Conservation (phyloP, 768 basidiomycete species). For the Boletus coccyginus region DNA sequence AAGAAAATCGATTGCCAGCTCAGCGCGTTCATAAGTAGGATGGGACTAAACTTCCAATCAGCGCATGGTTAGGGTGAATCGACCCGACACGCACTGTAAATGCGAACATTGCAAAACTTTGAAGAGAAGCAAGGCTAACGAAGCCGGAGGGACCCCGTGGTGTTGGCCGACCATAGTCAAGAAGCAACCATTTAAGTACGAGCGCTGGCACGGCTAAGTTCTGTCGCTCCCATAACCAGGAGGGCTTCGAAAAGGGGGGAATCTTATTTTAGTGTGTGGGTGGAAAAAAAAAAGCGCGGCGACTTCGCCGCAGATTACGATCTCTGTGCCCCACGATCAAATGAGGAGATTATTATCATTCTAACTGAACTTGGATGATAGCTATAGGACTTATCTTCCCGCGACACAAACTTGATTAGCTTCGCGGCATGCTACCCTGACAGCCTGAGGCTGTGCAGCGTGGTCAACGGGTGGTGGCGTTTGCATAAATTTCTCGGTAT, state of each 20-base stretch:
- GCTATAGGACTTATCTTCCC: background rate
- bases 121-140: background rate
- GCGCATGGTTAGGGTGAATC: background rate
- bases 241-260: constrained; percentile 8
- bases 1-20: constrained; percentile 36
- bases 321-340: constrained; percentile 4
- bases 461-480: background rate
- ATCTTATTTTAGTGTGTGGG: constrained; percentile 11
- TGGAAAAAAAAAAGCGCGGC: constrained; percentile 5
- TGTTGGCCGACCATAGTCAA: background rate
- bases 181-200: constrained; percentile 11
- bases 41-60: constrained; percentile 12
- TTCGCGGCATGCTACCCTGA: background rate
- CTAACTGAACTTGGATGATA: background rate
- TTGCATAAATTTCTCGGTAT: background rate
- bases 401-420: background rate
- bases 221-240: constrained; percentile 19
- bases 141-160: background rate
- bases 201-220: constrained; percentile 12
- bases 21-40: constrained; percentile 11
- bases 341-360: background rate
- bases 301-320: constrained; percentile 11
- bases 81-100: constrained; percentile 7
- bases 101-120: constrained; percentile 10
- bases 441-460: background rate